Evolutionary conservation across 2,329 filamentous ascomycete genomes (phyloP).

Genomic region (Calonectria multiphialidica): DNA sequence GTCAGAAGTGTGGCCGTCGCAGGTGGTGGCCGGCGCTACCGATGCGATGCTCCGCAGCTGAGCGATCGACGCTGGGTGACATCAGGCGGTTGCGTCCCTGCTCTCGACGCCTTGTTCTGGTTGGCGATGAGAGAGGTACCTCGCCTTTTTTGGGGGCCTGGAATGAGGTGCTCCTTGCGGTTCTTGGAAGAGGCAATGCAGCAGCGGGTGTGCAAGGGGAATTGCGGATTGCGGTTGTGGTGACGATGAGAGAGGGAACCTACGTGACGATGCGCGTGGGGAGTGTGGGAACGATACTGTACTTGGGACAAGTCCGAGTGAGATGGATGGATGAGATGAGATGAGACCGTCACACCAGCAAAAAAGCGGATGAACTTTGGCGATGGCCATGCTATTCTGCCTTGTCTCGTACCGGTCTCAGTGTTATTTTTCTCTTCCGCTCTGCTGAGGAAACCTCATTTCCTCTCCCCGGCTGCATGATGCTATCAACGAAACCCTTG

Average conservation of each 20-base stretch:
- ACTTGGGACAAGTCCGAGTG: neutral
- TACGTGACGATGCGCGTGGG: neutral
- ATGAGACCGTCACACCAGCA: constrained; percentile 17
- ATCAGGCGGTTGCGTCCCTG: constrained; percentile 23
- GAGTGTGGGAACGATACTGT: neutral
- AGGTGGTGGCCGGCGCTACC: constrained; percentile 26
- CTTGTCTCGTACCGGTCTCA: neutral
- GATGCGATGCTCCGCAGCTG: constrained; percentile 22
- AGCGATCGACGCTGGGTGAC: constrained; percentile 28
- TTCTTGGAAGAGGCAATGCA: constrained; percentile 3
- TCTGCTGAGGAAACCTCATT: neutral
- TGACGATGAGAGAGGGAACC: neutral
- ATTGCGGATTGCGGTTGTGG: neutral
- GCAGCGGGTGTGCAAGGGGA: neutral
- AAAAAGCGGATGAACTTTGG: constrained; percentile 8
- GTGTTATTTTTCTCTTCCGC: neutral
- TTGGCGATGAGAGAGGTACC: neutral
- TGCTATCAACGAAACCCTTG: neutral
- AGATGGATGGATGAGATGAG: constrained; percentile 25
- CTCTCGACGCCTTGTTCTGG: neutral
- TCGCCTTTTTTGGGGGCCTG: constrained; percentile 1
- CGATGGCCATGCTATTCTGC: neutral
- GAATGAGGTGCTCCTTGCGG: neutral
- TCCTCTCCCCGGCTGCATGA: neutral
- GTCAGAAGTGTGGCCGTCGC: constrained; percentile 14